Conservation (phyloP, 2,329 filamentous ascomycete genomes). For the Penicillium sp. region DNA sequence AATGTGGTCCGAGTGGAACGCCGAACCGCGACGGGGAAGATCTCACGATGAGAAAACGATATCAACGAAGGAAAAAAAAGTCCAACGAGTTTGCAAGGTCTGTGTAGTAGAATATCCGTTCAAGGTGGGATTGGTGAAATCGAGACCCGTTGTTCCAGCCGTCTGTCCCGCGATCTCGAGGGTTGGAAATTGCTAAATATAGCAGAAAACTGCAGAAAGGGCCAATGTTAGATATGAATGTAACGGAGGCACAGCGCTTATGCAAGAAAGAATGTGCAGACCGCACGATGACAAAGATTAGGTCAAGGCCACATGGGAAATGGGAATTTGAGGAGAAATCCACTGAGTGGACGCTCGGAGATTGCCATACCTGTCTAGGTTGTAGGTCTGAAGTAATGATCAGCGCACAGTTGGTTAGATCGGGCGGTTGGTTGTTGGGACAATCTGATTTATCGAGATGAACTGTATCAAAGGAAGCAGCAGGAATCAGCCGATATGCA, state of each 20-base stretch:
- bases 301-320: constrained; percentile 1
- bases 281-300: constrained; percentile 1
- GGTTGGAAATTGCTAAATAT: constrained; percentile 35
- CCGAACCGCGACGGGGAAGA: constrained; percentile 11
- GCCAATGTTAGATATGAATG: constrained; percentile 28
- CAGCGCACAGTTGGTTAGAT: constrained; percentile 14
- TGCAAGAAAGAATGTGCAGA: constrained; percentile 7
- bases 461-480: constrained; percentile 4
- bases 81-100: background rate
- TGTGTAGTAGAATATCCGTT: background rate
- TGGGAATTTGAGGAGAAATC: constrained; percentile 1
- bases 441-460: background rate
- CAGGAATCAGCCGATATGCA: constrained; percentile 4
- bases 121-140: constrained; percentile 6
- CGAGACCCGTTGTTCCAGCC: constrained; percentile 20
- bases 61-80: background rate
- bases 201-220: constrained; percentile 29
- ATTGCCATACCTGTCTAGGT: constrained; percentile 21
- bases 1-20: constrained; percentile 10
- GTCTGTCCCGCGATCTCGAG: constrained; percentile 24
- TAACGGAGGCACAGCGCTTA: constrained; percentile 21
- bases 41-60: constrained; percentile 8
- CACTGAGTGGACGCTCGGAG: constrained; percentile 11
- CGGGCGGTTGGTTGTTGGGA: background rate
- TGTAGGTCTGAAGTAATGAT: constrained; percentile 22